Evolutionary conservation across 352 stramenopile genomes (phyloP), one percentile per base, ranked within the genome.

Genomic region (Phytophthora vignae): DNA sequence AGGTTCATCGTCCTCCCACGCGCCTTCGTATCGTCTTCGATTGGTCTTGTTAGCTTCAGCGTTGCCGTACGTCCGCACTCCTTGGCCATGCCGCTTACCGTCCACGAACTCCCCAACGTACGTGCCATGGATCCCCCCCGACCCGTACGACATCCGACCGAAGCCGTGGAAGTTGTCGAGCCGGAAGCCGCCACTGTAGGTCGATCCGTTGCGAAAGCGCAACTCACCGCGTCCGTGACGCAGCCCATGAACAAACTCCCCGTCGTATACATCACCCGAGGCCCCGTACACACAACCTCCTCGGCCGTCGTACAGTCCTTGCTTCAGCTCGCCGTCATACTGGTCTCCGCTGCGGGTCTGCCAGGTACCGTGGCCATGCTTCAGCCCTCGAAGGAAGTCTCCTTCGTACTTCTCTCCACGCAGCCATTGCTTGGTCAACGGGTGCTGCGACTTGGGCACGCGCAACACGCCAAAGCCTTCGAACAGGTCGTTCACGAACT

Each of bases 391-490:
- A 11, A 57, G 21, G 52, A 95, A 93, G 27, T 91, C 73, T 6
- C 88, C 86, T 52, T 95, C 86, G 67, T 92, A 95, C 38, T 73
- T 73, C 58, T 92, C 83, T 15, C 84, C 83, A 9, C 71, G 64
- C 11, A 79, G 49, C 87, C 87, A 94, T 21, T 83, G 73, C 49
- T 88, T 87, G 8, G 82, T 94, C 40, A 93, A 71, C 29, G 85
- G 81, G 27, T 94, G 85, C 40, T 92, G 84, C 5, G 56, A 70
- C 31, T 84, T 84, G 8, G 73, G 71, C 15, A 91, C 61, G 29
- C 72, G 77, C 27, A 93, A 60, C 11, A 92, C 27, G 1, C 88
- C 88, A 65, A 93, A 90, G 40, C 86, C 85, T 54, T 93, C 71
- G 55, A 85, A 94, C 31, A 90, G 67, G 40, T 88, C 81, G 31